Base-by-base conservation (phyloP, 73 alveolate species). In the Uronychia binucleata region DNA sequence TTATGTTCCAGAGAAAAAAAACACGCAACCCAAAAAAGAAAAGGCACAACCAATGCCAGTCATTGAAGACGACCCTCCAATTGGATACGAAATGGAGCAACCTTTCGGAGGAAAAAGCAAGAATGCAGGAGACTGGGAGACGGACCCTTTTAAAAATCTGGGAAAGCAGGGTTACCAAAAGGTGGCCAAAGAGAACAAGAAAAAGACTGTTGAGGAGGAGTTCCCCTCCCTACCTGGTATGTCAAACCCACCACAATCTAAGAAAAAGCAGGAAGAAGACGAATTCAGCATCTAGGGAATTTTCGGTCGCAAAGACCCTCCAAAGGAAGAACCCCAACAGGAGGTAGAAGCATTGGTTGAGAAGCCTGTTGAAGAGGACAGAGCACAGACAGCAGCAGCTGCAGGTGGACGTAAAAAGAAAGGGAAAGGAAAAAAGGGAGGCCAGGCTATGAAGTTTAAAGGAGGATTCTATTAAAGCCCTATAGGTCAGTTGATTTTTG, bases 391-490 rank as follows among this genome's bases (percentile, higher is more conserved):
- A 1, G 87, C 84, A 28, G 86, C 80, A 1, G 91, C 79, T 13
- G 91, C 86, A 27, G 86, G 34, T 11, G 85, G 91, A 0, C 77
- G 86, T 26, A 76, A 57, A 79, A 78, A 79, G 33, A 78, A 67
- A 32, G 92, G 92, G 27, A 67, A 67, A 67, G 92, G 88, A 26
- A 59, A 29, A 30, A 31, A 84, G 58, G 26, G 26, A 14, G 27
- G 26, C 11, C 33, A 31, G 27, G 92, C 87, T 28, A 84, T 59
- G 0, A 85, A 79, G 58, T 60, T 60, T 1, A 79, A 29, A 60
- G 87, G 88, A 27, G 89, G 87, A 5, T 87, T 81, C 78, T 78
- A 31, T 78, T 85, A n/a, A n/a, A n/a, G n/a, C n/a, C n/a, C n/a
- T n/a, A n/a, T n/a, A n/a, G n/a, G n/a, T n/a, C n/a, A n/a, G n/a